Conservation (phyloP, 208 protist species). For the Acanthamoeba royreba region DNA sequence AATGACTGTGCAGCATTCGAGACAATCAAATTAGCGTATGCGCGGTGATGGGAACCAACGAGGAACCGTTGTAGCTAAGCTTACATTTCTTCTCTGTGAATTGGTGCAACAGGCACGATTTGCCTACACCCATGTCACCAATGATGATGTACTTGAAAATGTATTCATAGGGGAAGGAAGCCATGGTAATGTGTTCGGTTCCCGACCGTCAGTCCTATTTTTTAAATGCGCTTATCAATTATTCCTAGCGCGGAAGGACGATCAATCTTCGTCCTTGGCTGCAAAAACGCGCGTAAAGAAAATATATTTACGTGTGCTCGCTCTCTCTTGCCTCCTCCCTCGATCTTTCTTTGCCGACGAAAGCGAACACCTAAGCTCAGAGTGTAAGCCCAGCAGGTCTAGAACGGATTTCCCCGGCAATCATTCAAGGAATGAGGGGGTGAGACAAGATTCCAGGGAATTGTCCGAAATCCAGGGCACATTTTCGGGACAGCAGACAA, state of each 20-base stretch:
- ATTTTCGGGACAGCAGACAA: not conserved
- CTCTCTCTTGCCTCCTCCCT: no score
- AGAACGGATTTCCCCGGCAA: not conserved
- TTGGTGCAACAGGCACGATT: slow-evolving; percentile 95
- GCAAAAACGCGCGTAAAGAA: no score
- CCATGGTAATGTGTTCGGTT: not conserved
- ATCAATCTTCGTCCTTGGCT: no score
- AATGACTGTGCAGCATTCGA: slow-evolving; percentile 70
- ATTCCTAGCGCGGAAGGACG: no score
- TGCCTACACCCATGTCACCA: slow-evolving; percentile 95
- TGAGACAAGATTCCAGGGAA: not conserved
- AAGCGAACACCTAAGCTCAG: no score
- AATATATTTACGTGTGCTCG: no score
- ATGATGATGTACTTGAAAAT: slow-evolving; percentile 99
- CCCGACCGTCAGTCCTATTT: no score
- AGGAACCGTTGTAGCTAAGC: not conserved
- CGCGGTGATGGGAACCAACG: not conserved
- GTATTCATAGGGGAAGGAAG: slow-evolving; percentile 78
- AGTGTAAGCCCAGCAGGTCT: not conserved
- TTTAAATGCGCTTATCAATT: no score
- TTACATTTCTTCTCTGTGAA: slow-evolving; percentile 96
- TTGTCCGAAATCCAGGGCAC: no score
- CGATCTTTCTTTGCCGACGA: no score
- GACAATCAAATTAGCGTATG: not conserved
- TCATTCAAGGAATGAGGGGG: not conserved